Base-by-base conservation (phyloP, 1,284 basidiomycete species). In the Cryptococcus jaspeensis region DNA sequence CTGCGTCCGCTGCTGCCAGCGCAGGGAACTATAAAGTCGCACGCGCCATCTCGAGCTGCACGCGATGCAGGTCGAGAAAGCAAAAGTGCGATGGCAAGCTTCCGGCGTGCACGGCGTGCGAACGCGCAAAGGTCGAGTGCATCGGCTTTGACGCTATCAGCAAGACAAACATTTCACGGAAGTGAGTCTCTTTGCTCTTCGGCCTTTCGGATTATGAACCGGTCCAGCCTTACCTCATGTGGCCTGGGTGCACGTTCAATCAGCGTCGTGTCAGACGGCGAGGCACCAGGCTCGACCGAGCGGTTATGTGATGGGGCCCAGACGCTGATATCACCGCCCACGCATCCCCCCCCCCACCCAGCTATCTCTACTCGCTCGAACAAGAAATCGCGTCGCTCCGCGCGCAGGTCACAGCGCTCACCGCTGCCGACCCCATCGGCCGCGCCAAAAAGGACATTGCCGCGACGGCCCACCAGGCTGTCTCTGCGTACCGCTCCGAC, bases 141-240 rank as follows among this genome's bases (percentile, higher is more conserved):
- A 75, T 79, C 20, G 78, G 78, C 13, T 78, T 79, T 60, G 78
- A 79, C 53, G 78, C 78, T 5, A 77, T 79, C 38, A 73, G 70
- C 37, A 79, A 79, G 63, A 76, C 76, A n/a, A 79, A 79, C 56
- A 72, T 79, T 8, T 77, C 76, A 1, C 59, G 78, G 65, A 79
- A 77, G 78, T 78, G 60, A 65, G 76, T 69, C 22, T 8, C n/a
- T n/a, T n/a, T n/a, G n/a, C n/a, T n/a, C n/a, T n/a, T n/a, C n/a
- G n/a, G n/a, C n/a, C n/a, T n/a, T n/a, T n/a, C n/a, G n/a, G n/a
- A n/a, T n/a, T n/a, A n/a, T n/a, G n/a, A n/a, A n/a, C n/a, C n/a
- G n/a, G n/a, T n/a, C n/a, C n/a, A n/a, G n/a, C n/a, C n/a, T n/a
- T n/a, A n/a, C n/a, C n/a, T n/a, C n/a, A n/a, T n/a, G n/a, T n/a